A percentile compares a stretch with the other conserved stretches of the same genome.
Conservation (phyloP, 768 basidiomycete genomes). For the Calocybe gangraenosa region DNA sequence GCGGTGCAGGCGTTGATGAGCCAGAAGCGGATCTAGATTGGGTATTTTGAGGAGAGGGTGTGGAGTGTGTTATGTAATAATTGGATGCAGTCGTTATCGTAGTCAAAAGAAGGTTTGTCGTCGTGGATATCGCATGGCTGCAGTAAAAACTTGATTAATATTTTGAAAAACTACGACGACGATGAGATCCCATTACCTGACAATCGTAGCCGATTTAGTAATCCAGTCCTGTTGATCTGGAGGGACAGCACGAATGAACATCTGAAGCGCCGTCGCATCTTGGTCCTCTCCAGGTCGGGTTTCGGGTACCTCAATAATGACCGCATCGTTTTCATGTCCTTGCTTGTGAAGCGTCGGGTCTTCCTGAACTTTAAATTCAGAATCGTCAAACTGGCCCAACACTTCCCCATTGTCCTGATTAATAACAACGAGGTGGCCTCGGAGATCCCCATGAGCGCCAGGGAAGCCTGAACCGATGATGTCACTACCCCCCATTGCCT, state of each 20-base stretch:
- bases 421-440: conserved; percentile 65
- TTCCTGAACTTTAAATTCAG: conserved; percentile 48
- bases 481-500: conserved; percentile 1
- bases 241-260: conserved; percentile 59
- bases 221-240: conserved; percentile 72
- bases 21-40: background rate
- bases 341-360: conserved; percentile 48
- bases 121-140: conserved; percentile 65
- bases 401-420: conserved; percentile 71
- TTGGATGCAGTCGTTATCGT: conserved; percentile 60
- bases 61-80: conserved; percentile 56
- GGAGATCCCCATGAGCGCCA: conserved; percentile 27
- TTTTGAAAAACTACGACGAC: background rate
- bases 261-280: conserved; percentile 41
- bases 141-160: background rate
- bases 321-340: conserved; percentile 56
- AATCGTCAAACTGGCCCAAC: conserved; percentile 61
- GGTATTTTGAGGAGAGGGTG: conserved; percentile 42
- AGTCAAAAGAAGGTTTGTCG: conserved; percentile 58
- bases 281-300: conserved; percentile 30
- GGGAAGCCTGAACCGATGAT: conserved; percentile 14
- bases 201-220: conserved; percentile 51
- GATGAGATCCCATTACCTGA: conserved; percentile 44
- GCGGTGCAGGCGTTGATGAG: conserved; percentile 19
- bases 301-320: conserved; percentile 69